Evolutionary conservation across 768 basidiomycete genomes (phyloP).

Genomic region (Boletus sp.): DNA sequence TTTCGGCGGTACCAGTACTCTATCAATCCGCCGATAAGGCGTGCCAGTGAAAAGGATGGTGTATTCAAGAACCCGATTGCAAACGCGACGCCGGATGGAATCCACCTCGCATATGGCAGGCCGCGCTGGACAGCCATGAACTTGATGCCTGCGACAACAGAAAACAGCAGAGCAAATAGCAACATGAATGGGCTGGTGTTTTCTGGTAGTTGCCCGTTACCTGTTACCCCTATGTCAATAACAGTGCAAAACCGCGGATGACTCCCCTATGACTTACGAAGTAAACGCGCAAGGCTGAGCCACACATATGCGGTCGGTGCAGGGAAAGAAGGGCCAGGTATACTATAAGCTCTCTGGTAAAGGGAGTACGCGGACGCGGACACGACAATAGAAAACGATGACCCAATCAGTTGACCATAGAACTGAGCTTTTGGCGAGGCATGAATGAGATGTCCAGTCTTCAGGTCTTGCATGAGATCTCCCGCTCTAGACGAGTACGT

Average conservation of each 20-base stretch:
- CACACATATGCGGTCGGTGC: constrained; percentile 96
- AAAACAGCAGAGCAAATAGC: constrained; percentile 70
- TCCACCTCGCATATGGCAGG: constrained; percentile 63
- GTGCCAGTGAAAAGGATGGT: constrained; percentile 89
- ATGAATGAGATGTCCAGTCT: constrained; percentile 89
- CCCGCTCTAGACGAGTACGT: constrained; percentile 60
- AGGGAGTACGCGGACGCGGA: constrained; percentile 85
- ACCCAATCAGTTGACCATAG: constrained; percentile 90
- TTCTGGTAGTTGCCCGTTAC: constrained; percentile 78
- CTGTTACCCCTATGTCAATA: constrained; percentile 36
- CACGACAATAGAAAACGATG: constrained; percentile 81
- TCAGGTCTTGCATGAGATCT: constrained; percentile 98
- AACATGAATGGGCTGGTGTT: constrained; percentile 78
- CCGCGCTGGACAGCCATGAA: constrained; percentile 49
- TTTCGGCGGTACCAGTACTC: constrained; percentile 66
- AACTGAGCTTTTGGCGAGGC: constrained; percentile 95
- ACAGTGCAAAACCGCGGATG: not conserved
- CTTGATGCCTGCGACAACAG: constrained; percentile 62
- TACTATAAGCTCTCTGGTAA: constrained; percentile 82
- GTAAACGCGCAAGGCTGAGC: constrained; percentile 71
- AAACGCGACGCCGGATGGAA: constrained; percentile 92
- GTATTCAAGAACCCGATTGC: constrained; percentile 96
- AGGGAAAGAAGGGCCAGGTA: constrained; percentile 93
- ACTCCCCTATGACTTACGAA: constrained; percentile 48
- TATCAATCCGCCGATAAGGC: constrained; percentile 81